Evolutionary conservation across 2,329 filamentous ascomycete genomes (phyloP).

Genomic region (Teratosphaeriaceae sp.): DNA sequence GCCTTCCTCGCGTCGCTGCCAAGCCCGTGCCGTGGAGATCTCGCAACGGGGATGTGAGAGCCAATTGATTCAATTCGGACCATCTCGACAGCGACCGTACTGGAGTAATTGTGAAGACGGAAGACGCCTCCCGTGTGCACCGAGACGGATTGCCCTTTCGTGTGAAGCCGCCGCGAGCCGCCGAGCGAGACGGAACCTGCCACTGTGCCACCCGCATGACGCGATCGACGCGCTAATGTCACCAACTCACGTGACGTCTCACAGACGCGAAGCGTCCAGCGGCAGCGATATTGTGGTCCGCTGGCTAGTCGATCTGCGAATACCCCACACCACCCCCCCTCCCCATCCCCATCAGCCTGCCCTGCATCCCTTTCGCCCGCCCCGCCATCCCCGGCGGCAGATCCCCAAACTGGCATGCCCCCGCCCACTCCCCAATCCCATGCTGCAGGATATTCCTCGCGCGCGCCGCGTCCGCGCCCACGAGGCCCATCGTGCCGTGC

Average conservation of each 20-base stretch:
- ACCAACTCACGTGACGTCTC: too few species aligned
- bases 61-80: too few species aligned
- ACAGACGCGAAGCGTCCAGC: neutral
- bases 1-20: too few species aligned
- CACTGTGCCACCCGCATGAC: too few species aligned
- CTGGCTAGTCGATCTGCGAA: conserved; percentile 47
- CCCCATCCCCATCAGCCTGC: conserved; percentile 56
- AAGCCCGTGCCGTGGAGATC: too few species aligned
- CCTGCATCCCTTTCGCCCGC: conserved; percentile 58
- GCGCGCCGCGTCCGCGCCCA: conserved; percentile 47
- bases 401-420: conserved; percentile 48
- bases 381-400: conserved; percentile 34
- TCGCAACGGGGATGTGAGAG: neutral
- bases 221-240: too few species aligned
- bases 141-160: too few species aligned
- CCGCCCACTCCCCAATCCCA: conserved; percentile 62
- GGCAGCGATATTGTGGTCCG: neutral
- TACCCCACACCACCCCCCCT: conserved; percentile 57
- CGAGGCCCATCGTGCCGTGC: conserved; percentile 64
- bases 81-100: too few species aligned
- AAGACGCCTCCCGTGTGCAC: too few species aligned
- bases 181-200: too few species aligned
- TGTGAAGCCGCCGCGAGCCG: too few species aligned
- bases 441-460: conserved; percentile 71
- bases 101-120: too few species aligned